Evolutionary conservation across 1,284 basidiomycete genomes (phyloP), one percentile per base, ranked within the genome.

Genomic region (Apiotrichum akiyoshidainum): DNA sequence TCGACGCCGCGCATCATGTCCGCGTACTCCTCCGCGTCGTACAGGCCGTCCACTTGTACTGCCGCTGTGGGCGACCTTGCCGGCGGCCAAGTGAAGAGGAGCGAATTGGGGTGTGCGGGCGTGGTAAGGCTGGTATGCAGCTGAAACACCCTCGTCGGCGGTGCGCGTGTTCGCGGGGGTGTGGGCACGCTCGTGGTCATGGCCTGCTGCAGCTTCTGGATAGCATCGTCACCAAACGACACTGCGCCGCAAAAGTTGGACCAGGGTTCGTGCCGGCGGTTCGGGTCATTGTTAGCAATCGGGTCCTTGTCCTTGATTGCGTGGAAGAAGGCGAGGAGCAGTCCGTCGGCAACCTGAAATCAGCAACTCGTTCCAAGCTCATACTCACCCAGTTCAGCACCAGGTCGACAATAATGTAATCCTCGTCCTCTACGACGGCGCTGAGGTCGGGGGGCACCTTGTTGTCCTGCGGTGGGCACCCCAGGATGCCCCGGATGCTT

Each of bases 321-420:
- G 71, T 99, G 94, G 65, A 97, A 89, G 81, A 99, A 99, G 71
- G 92, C 94, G 16, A 99, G 82, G 44, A 95, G 87, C 68, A 98
- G 83, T 41, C 88, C 89, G 57, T 94, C 87, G 26, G 90, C 91
- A 52, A 91, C 73, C 74, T 78, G 54, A 21, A 37, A 4, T 50
- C 52, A 9, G 2, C 22, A 5, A 11, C 37, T 14, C 31, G 39
- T 22, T n/a, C 13, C 9, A 12, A 37, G 14, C 21, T 7, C 31
- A 11, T 14, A 65, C 73, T 67, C 58, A 75, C 91, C 87, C 90
- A 92, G 78, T 94, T 97, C 71, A 96, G 87, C 67, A 95, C 91
- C 67, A 99, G 84, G 77, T 97, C 92, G 63, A 93, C 85, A 5
- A 88, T 86, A 81, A 94, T 86, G 75, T 92, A 97, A 71, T 92